Percentiles rank a stretch among this genome's conserved stretches.
These are phyloP conservation scores for Chimonanthus praecox DNA, from an alignment of 164 flowering plant genomes.

Conservation along the genomic window DNA sequence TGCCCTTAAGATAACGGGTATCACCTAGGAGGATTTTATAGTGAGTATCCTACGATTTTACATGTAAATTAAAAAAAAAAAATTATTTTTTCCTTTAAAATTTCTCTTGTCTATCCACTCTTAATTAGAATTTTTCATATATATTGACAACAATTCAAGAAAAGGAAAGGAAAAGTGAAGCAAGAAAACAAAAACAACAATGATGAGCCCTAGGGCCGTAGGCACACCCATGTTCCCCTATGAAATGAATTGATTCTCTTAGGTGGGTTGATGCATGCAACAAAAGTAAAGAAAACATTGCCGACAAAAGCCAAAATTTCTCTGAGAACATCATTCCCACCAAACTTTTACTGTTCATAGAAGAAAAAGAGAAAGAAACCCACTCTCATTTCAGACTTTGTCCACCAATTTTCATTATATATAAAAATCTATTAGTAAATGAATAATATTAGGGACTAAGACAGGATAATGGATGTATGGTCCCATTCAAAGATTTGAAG, in stretches of 20 bases:
- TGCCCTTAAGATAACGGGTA: too few relatives aligned
- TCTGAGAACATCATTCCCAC: not conserved
- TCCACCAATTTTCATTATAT: not conserved
- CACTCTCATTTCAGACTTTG: not conserved
- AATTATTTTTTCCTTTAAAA: too few relatives aligned
- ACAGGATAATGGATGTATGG: not conserved
- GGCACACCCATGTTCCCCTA: not conserved
- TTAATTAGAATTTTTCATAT: too few relatives aligned
- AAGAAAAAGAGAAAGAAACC: not conserved
- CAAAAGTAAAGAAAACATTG: not conserved
- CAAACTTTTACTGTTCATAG: slow-evolving; percentile 5
- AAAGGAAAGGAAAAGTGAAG: not conserved
- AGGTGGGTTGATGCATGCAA: slow-evolving; percentile 4
- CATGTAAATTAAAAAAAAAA: too few relatives aligned
- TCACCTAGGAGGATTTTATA: too few relatives aligned
- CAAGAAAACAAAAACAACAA: not conserved
- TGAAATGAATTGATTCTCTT: slow-evolving; percentile 4
- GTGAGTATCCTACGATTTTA: too few relatives aligned
- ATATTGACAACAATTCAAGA: not conserved
- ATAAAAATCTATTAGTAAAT: not conserved
- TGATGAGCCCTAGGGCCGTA: not conserved
- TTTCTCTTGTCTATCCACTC: not conserved
- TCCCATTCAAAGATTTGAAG: slow-evolving; percentile 7
- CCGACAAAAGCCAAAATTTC: slow-evolving; percentile 5
- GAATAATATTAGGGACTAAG: not conserved